Evolutionary conservation across 345 rosid genomes (phyloP).

Genomic region (Erysimum cheiranthoides): DNA sequence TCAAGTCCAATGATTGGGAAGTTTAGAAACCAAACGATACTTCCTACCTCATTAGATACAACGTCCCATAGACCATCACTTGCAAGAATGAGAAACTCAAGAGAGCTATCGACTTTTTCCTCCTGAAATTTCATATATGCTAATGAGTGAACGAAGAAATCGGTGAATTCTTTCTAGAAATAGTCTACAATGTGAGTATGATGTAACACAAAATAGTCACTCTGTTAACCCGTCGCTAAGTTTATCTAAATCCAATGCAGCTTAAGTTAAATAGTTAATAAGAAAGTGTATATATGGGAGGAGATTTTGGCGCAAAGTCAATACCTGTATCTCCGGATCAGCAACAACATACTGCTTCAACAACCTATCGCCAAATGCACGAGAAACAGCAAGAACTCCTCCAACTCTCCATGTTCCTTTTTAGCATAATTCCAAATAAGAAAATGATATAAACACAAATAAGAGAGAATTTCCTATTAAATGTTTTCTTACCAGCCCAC

Average conservation of each 20-base stretch:
- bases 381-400: constrained; percentile 99
- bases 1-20: constrained; percentile 12
- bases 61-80: constrained; percentile 99
- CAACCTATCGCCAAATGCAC: constrained; percentile 98
- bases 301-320: constrained; percentile 6
- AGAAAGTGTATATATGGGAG: not conserved
- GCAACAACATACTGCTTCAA: constrained; percentile 99
- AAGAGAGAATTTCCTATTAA: not conserved
- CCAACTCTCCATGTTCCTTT: constrained; percentile 99
- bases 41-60: constrained; percentile 85
- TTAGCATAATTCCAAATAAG: constrained; percentile 15
- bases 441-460: not conserved
- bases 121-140: constrained; percentile 63
- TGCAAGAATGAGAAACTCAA: constrained; percentile 98
- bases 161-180: not conserved
- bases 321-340: constrained; percentile 98
- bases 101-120: constrained; percentile 87
- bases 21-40: not conserved
- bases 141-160: constrained; percentile 7
- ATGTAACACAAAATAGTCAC: constrained; percentile 7
- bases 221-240: not conserved
- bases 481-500: constrained; percentile 86
- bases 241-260: not conserved
- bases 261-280: not conserved
- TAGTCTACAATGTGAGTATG: constrained; percentile 1